Percentiles rank a stretch among this genome's conserved stretches.
Conservation (phyloP, 2,329 filamentous ascomycete genomes). For the Paraphoma sp. region DNA sequence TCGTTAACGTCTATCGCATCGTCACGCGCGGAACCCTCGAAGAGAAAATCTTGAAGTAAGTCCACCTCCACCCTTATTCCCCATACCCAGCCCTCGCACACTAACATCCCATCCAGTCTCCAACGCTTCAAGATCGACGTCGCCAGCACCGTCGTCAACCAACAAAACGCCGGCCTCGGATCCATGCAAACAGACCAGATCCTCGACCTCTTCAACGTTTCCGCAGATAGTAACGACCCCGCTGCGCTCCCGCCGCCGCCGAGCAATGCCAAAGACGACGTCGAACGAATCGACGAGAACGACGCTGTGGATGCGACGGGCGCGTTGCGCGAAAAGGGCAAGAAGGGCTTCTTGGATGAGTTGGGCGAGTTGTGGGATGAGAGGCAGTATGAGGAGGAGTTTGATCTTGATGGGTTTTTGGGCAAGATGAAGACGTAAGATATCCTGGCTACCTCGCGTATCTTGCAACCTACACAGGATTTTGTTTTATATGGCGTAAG, state of each 20-base stretch:
- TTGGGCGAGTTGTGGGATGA: slow-evolving; percentile 97
- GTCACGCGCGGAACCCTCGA: slow-evolving; percentile 95
- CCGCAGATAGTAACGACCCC: slow-evolving; percentile 58
- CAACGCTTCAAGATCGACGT: slow-evolving; percentile 99
- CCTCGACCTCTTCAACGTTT: slow-evolving; percentile 89
- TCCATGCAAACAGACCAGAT: slow-evolving; percentile 99
- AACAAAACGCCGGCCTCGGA: slow-evolving; percentile 92
- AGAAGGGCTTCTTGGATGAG: slow-evolving; percentile 96
- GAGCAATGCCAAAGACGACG: slow-evolving; percentile 68
- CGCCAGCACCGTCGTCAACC: slow-evolving; percentile 96
- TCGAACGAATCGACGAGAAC: slow-evolving; percentile 77
- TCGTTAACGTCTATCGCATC: slow-evolving; percentile 97
- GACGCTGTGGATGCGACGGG: slow-evolving; percentile 82
- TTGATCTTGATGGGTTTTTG: slow-evolving; percentile 93
- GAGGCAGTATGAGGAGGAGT: slow-evolving; percentile 96
- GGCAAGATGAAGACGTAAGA: slow-evolving; percentile 78
- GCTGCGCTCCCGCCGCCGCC: slow-evolving; percentile 61
- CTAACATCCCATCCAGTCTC: slow-evolving; percentile 62
- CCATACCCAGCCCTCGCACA: neutral
- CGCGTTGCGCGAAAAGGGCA: slow-evolving; percentile 90
- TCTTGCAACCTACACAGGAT: neutral
- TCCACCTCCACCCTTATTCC: slow-evolving; percentile 17
- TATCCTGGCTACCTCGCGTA: neutral
- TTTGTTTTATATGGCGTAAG: neutral
- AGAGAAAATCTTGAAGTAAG: slow-evolving; percentile 91